Conservation (phyloP, 768 basidiomycete genomes). For the Boletus tylopilopsis region DNA sequence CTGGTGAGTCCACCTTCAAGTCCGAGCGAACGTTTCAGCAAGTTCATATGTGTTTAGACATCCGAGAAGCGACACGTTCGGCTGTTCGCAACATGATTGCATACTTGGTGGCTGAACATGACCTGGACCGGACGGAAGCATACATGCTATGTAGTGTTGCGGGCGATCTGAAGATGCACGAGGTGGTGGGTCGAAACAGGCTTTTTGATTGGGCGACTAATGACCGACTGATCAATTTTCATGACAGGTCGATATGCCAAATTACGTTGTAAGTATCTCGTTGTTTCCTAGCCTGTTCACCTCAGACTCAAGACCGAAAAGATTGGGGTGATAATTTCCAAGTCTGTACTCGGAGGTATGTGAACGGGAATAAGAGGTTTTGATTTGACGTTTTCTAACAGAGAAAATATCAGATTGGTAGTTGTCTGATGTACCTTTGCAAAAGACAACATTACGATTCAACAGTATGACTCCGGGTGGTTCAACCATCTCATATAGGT, state of each 20-base stretch:
- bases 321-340: conserved; percentile 58
- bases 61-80: conserved; percentile 50
- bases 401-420: too few species aligned
- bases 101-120: conserved; percentile 43
- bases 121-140: conserved; percentile 44
- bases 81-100: conserved; percentile 59
- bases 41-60: conserved; percentile 29
- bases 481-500: too few species aligned
- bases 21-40: neutral
- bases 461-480: too few species aligned
- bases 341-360: conserved; percentile 34
- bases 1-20: conserved; percentile 27
- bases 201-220: neutral
- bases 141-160: conserved; percentile 63
- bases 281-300: neutral
- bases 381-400: too few species aligned
- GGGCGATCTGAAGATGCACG: conserved; percentile 57
- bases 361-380: neutral
- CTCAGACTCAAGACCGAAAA: conserved; percentile 14
- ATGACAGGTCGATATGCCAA: conserved; percentile 59
- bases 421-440: too few species aligned
- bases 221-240: neutral
- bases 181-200: conserved; percentile 40
- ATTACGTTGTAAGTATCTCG: conserved; percentile 47
- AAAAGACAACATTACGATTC: too few species aligned